Base-by-base conservation (phyloP, 352 stramenopile species). In the Pythium periplocum region DNA sequence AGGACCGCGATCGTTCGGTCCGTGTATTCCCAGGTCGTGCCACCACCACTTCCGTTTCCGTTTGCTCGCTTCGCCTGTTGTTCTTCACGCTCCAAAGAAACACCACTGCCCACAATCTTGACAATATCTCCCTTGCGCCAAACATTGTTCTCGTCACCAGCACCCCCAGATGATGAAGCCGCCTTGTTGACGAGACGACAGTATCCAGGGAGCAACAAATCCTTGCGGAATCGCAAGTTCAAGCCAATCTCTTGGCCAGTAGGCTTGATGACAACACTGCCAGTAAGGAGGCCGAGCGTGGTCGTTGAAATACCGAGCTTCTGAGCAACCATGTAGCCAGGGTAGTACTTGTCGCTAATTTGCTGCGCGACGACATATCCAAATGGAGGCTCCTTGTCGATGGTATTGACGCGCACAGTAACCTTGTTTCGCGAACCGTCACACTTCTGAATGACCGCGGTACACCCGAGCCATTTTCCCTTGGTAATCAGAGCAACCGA, bases 21-120 rank as follows among this genome's bases (percentile, higher is more conserved):
- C 3, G 95, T 98, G 71, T 98, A 99, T 73, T 99, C 94, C 96
- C 96, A 99, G n/a, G 68, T 72, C 4, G 71, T 85, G 30, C 55
- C 55, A 10, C 45, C 47, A 46, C 39, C 59, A 38, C 41, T 66
- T 45, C 42, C 59, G 55, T 63, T 53, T 11, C 5, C 48, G 49
- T 10, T 45, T 36, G 41, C 43, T 42, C 32, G 39, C 50, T 60
- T 62, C 8, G 48, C 50, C 11, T 78, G 56, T 39, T 62, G 76
- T 62, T 56, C 78, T 51, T 51, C 56, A 37, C 48, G 50, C 31
- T 61, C 60, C 54, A 59, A 77, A 44, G 54, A 67, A 6, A 62
- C 75, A 36, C 75, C 75, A 54, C 86, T 98, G 52, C 92, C 91
- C 48, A 98, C 78, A 48, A 98, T 92, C 58, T 96, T 80, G 4